A percentile compares a stretch with the other conserved stretches of the same genome.
Evolutionary conservation across 192 early-diverging fungal species (phyloP).

Genomic region (Backusella australiensis): DNA sequence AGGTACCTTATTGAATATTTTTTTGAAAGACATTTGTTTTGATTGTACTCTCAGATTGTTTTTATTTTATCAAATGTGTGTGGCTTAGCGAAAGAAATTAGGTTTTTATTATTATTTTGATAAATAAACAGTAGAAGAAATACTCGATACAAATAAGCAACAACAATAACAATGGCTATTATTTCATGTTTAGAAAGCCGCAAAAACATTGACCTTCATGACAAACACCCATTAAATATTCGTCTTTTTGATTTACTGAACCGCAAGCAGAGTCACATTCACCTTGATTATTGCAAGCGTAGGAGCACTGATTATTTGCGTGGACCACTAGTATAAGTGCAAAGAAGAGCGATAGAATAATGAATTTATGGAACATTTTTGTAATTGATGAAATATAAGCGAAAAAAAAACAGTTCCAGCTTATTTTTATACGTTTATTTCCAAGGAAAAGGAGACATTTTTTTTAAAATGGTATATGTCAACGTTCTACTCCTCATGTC

Average conservation of each 20-base stretch:
- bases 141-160: too few relatives aligned
- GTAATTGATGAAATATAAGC: not conserved
- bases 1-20: too few relatives aligned
- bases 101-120: not conserved
- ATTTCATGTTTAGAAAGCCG: not conserved
- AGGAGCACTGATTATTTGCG: not conserved
- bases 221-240: not conserved
- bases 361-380: not conserved
- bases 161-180: not conserved
- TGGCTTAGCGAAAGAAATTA: not conserved
- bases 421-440: not conserved
- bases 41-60: not conserved
- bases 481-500: not conserved
- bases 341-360: not conserved
- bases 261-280: not conserved
- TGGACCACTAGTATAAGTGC: not conserved
- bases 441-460: not conserved
- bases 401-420: not conserved
- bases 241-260: not conserved
- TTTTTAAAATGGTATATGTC: not conserved
- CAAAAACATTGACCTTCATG: not conserved
- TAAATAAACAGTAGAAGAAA: too few relatives aligned
- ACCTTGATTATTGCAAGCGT: not conserved
- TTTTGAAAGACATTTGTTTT: too few relatives aligned
- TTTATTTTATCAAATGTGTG: not conserved